These are phyloP conservation scores for Mucor velutinosus DNA, from an alignment of 371 early-diverging fungal genomes.

Conservation along the genomic window DNA sequence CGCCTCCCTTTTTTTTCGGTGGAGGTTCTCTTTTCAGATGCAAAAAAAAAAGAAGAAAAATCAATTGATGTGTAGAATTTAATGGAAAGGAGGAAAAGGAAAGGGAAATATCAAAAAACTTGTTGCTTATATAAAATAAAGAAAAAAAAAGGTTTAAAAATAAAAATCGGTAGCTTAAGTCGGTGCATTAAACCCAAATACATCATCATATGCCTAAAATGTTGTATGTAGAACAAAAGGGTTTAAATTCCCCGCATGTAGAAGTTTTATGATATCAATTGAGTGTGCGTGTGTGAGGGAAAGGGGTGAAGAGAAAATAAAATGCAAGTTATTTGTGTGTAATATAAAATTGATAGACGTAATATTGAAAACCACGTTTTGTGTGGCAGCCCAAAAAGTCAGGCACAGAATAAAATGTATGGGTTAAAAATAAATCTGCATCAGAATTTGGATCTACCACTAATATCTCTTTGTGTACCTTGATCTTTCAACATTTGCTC, in stretches of 20 bases:
- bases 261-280: not conserved
- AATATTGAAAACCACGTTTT: conserved; percentile 17
- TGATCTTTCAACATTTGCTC: not conserved
- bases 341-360: not conserved
- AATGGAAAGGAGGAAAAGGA: conserved; percentile 4
- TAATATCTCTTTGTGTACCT: not conserved
- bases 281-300: not conserved
- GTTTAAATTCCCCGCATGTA: not conserved
- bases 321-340: not conserved
- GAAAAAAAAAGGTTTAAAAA: conserved; percentile 19
- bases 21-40: not conserved
- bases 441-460: conserved; percentile 4
- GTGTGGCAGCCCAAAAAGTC: conserved; percentile 8
- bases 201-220: conserved; percentile 21
- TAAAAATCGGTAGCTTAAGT: conserved; percentile 38
- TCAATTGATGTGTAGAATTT: not conserved
- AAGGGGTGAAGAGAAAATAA: not conserved
- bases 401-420: not conserved
- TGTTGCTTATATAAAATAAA: conserved; percentile 20
- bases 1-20: not conserved
- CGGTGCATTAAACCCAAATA: conserved; percentile 24
- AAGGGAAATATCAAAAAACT: not conserved
- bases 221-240: not conserved
- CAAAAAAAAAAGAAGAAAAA: not conserved
- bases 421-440: conserved; percentile 3